phyloP scores from a whole-genome alignment of 371 early-diverging fungal genomes.

The Mucor piriformis region DNA sequence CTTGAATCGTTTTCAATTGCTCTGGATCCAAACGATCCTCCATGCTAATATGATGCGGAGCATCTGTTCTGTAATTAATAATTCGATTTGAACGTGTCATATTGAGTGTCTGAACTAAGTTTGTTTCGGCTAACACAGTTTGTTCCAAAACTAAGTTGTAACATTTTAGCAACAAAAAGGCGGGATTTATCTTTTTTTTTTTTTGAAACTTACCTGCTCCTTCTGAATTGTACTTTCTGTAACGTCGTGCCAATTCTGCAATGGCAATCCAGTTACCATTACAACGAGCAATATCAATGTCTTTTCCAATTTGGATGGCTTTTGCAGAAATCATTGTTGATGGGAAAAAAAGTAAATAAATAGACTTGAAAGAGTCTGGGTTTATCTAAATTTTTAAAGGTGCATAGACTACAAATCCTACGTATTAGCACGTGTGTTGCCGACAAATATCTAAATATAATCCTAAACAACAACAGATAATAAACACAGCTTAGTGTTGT shows the following conservation, averaged over 20 bases:
- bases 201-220: constrained; percentile 54
- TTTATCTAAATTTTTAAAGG: neutral
- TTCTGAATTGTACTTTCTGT: constrained; percentile 60
- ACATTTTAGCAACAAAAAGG: too few species aligned
- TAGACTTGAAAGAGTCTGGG: neutral
- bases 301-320: constrained; percentile 40
- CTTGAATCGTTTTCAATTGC: constrained; percentile 32
- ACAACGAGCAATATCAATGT: constrained; percentile 58
- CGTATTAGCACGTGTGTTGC: neutral
- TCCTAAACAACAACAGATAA: too few species aligned
- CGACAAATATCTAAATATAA: too few species aligned
- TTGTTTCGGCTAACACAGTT: constrained; percentile 48
- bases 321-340: constrained; percentile 29
- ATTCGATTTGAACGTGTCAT: constrained; percentile 6
- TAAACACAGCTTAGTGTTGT: too few species aligned
- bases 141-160: constrained; percentile 46
- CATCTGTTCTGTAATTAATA: constrained; percentile 26
- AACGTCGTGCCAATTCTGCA: constrained; percentile 63
- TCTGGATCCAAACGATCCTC: constrained; percentile 28
- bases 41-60: constrained; percentile 31
- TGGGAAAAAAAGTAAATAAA: neutral
- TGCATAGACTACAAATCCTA: constrained; percentile 2
- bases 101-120: constrained; percentile 9
- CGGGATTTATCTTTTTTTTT: too few species aligned
- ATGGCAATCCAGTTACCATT: constrained; percentile 54